These are phyloP conservation scores for Mycena filopes DNA, from an alignment of 768 basidiomycete species.

Conservation along the genomic window DNA sequence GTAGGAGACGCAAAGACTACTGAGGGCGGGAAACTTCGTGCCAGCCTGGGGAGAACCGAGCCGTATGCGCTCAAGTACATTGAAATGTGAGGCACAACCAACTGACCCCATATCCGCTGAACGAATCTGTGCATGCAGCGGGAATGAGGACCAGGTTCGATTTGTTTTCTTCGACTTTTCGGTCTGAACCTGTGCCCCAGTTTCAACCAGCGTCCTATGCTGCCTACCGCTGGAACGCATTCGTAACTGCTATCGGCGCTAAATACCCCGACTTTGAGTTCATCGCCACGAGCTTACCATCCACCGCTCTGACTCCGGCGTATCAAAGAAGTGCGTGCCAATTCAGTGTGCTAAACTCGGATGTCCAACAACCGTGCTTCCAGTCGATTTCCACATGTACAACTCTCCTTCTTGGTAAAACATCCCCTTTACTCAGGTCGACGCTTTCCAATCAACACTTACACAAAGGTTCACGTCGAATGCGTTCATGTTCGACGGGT, in stretches of 20 bases:
- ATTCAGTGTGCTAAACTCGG: background rate
- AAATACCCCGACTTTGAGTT: constrained; percentile 51
- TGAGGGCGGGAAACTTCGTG: constrained; percentile 52
- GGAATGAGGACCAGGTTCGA: constrained; percentile 46
- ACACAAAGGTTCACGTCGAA: constrained; percentile 55
- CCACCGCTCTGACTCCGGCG: constrained; percentile 53
- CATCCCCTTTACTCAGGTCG: background rate
- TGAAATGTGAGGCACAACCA: constrained; percentile 53
- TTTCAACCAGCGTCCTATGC: constrained; percentile 49
- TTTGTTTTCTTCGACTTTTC: background rate
- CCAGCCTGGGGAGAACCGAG: constrained; percentile 62
- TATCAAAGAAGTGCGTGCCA: constrained; percentile 48
- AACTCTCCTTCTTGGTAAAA: constrained; percentile 51
- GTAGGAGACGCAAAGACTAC: constrained; percentile 59
- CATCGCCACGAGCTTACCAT: constrained; percentile 58
- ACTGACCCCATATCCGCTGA: background rate
- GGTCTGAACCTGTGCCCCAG: constrained; percentile 18
- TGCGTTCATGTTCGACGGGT: constrained; percentile 62
- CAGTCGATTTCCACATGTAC: constrained; percentile 66
- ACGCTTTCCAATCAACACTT: background rate
- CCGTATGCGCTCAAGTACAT: constrained; percentile 61
- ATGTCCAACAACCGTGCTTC: constrained; percentile 2
- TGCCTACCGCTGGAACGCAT: constrained; percentile 43
- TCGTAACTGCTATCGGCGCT: constrained; percentile 36
- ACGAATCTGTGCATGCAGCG: constrained; percentile 31